phyloP scores from a whole-genome alignment of 495 filamentous ascomycete genomes.

The Xylaria cubensis region DNA sequence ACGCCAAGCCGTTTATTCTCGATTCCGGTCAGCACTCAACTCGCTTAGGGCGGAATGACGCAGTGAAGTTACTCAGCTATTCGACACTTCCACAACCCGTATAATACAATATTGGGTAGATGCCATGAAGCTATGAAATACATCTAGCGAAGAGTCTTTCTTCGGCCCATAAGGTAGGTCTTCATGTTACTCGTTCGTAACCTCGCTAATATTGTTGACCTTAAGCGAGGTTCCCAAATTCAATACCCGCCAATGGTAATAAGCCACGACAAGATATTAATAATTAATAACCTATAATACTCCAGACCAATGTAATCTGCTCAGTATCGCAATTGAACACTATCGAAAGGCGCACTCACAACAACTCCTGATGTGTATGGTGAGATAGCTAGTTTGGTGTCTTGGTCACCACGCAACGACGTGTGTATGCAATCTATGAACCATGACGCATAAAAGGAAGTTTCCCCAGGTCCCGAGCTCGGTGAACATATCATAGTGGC shows the following conservation, averaged over 20 bases:
- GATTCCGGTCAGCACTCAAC: conserved; percentile 17
- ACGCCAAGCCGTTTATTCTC: conserved; percentile 12
- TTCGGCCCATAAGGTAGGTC: neutral
- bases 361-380: neutral
- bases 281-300: neutral
- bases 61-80: neutral
- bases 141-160: neutral
- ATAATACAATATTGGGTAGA: neutral
- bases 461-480: conserved; percentile 10
- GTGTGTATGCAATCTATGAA: neutral
- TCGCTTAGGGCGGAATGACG: conserved; percentile 13
- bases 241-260: neutral
- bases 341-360: neutral
- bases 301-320: neutral
- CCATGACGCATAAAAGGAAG: neutral
- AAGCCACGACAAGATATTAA: conserved; percentile 1
- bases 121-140: neutral
- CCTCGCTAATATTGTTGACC: neutral
- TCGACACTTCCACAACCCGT: neutral
- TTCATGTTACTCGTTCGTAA: neutral
- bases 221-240: neutral
- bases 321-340: neutral
- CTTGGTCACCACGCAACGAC: neutral
- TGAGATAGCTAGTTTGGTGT: neutral
- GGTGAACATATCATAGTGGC: conserved; percentile 17